Evolutionary conservation across 805 yeast species (phyloP).

Genomic region (Candida saitoana): DNA sequence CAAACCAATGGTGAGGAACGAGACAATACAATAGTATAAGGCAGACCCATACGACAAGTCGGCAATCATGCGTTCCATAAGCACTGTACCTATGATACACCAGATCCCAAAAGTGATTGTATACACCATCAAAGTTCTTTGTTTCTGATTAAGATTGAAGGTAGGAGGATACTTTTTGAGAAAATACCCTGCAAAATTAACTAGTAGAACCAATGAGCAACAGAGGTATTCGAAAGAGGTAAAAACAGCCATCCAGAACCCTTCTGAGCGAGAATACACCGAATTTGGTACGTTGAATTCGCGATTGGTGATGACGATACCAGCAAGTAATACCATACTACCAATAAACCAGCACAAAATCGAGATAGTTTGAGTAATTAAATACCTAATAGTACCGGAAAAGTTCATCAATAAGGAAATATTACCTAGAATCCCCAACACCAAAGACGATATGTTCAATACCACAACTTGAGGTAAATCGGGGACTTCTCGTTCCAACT

Average conservation of each 20-base stretch:
- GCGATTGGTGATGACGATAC: conserved; percentile 38
- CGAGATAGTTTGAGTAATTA: conserved; percentile 58
- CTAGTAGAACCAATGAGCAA: conserved; percentile 48
- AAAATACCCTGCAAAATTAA: conserved; percentile 62
- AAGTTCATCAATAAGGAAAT: conserved; percentile 67
- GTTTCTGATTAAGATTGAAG: conserved; percentile 63
- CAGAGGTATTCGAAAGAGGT: conserved; percentile 59
- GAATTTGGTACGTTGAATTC: conserved; percentile 13
- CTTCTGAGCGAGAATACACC: conserved; percentile 42
- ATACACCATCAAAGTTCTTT: conserved; percentile 70
- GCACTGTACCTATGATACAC: conserved; percentile 63
- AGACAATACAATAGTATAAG: conserved; percentile 67
- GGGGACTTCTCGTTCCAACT: conserved; percentile 17
- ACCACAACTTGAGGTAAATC: conserved; percentile 46
- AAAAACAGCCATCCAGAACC: conserved; percentile 74
- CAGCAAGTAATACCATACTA: conserved; percentile 46
- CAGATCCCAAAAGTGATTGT: conserved; percentile 63
- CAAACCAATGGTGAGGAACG: conserved; percentile 73
- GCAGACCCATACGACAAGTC: conserved; percentile 55
- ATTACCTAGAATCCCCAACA: conserved; percentile 65
- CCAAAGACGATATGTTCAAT: conserved; percentile 60
- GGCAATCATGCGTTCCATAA: conserved; percentile 36
- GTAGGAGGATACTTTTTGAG: conserved; percentile 61
- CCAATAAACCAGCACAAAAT: conserved; percentile 65
- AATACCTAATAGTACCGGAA: conserved; percentile 52